A percentile compares a stretch with the other conserved stretches of the same genome.
Conservation (phyloP, 805 yeast genomes). For the Myxozyma melibiosi region DNA sequence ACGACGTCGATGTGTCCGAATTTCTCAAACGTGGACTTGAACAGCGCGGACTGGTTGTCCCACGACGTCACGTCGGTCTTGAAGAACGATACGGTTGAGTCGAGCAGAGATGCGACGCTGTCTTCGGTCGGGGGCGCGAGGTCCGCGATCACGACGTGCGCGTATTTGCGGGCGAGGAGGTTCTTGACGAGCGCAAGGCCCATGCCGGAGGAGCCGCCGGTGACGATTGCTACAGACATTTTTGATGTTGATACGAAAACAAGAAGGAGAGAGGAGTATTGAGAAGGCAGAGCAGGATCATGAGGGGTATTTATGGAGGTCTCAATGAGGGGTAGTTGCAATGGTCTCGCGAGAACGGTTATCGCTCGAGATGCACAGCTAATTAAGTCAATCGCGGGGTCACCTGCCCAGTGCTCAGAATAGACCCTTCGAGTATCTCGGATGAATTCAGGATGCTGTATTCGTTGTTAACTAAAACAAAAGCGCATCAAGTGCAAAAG, state of each 20-base stretch:
- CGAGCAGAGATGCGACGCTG: background rate
- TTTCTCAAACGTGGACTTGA: background rate
- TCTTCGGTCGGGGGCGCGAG: background rate
- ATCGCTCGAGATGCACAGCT: no score
- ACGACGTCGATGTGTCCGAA: constrained; percentile 3
- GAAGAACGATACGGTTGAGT: background rate
- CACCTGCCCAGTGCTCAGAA: background rate
- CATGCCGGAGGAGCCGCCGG: constrained; percentile 5
- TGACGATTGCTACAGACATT: constrained; percentile 3
- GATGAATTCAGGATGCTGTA: background rate
- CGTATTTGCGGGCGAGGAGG: background rate
- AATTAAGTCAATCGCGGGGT: background rate
- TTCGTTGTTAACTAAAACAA: no score
- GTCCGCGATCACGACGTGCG: background rate
- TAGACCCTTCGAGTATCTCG: background rate
- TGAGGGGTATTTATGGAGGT: background rate
- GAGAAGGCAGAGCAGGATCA: background rate
- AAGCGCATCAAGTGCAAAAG: no score
- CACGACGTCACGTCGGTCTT: constrained; percentile 3
- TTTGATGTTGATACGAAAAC: background rate
- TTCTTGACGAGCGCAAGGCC: background rate
- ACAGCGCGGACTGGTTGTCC: constrained; percentile 4
- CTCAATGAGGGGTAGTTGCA: background rate
- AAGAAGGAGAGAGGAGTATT: background rate
- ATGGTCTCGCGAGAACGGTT: background rate